Evolutionary conservation across 768 basidiomycete genomes (phyloP).

Genomic region (Termitomyces sp.): DNA sequence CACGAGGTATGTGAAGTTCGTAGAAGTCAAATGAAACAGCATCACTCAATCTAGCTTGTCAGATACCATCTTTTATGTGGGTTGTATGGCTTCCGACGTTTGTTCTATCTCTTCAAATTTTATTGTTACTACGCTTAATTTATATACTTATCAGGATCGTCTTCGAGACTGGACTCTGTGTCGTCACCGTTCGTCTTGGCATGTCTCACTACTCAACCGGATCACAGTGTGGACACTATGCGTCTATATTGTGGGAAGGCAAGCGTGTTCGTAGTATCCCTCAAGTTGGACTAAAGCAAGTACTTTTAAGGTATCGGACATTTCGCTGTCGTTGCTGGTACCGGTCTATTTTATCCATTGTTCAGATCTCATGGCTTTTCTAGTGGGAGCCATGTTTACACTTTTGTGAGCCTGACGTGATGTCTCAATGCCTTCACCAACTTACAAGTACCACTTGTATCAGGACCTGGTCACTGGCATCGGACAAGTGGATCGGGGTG

Average conservation of each 20-base stretch:
- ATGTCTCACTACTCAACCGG: not conserved
- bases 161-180: constrained; percentile 5
- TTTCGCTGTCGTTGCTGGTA: constrained; percentile 9
- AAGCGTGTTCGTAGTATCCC: not conserved
- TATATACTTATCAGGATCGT: constrained; percentile 2
- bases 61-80: constrained; percentile 11
- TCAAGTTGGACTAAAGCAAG: not conserved
- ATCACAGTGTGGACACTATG: constrained; percentile 2
- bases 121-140: not conserved
- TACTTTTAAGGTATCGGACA: constrained; percentile 2
- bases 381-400: constrained; percentile 6
- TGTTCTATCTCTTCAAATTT: not conserved
- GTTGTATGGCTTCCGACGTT: constrained; percentile 11
- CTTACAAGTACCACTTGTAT: not conserved
- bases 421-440: not conserved
- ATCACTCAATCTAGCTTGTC: not conserved
- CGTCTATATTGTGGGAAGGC: constrained; percentile 9
- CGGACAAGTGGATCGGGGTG: not conserved
- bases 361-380: not conserved
- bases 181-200: constrained; percentile 1
- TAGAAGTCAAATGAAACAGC: not conserved
- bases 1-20: not conserved
- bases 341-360: not conserved
- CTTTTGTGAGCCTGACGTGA: not conserved
- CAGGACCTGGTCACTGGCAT: constrained; percentile 6